Percentiles rank a stretch among this genome's conserved stretches.
phyloP scores from a whole-genome alignment of 179 eudicot genomes.

The Pouteria campechiana region DNA sequence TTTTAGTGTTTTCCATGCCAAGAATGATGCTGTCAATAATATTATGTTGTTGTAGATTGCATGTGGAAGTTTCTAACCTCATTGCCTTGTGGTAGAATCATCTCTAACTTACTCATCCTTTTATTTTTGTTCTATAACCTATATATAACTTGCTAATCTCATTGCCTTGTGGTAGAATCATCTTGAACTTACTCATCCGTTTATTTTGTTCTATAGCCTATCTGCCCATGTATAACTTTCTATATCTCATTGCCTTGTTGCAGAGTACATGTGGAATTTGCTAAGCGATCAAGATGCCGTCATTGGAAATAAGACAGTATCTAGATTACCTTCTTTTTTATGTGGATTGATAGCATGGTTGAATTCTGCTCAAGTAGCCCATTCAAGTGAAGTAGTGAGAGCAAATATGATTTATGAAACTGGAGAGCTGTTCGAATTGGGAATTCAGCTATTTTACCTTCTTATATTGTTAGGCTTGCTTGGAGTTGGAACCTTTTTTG shows the following conservation, averaged over 20 bases:
- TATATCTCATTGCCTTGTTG: conserved; percentile 5
- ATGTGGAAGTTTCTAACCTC: too few species aligned
- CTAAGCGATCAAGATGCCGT: conserved; percentile 8
- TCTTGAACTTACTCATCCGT: too few species aligned
- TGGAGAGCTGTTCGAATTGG: conserved; percentile 90
- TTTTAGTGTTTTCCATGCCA: too few species aligned
- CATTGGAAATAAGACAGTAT: conserved; percentile 8
- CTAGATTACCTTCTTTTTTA: conserved; percentile 22
- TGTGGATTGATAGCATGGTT: conserved; percentile 41
- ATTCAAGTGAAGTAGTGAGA: conserved; percentile 38
- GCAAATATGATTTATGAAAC: conserved; percentile 59
- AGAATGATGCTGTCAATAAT: too few species aligned
- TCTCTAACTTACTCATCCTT: too few species aligned
- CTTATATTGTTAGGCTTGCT: conserved; percentile 76
- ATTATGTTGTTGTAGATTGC: too few species aligned
- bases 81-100: too few species aligned
- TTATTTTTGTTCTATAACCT: too few species aligned
- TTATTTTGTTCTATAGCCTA: too few species aligned
- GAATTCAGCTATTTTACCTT: conserved; percentile 85
- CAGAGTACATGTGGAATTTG: conserved; percentile 21
- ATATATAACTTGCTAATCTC: too few species aligned
- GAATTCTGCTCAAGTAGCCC: conserved; percentile 42
- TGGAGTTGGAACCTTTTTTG: conserved; percentile 81
- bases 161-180: too few species aligned
- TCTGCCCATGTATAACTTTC: too few species aligned